Base-by-base conservation (phyloP, 805 yeast species). In the Cyberlindnera suaveolens region DNA sequence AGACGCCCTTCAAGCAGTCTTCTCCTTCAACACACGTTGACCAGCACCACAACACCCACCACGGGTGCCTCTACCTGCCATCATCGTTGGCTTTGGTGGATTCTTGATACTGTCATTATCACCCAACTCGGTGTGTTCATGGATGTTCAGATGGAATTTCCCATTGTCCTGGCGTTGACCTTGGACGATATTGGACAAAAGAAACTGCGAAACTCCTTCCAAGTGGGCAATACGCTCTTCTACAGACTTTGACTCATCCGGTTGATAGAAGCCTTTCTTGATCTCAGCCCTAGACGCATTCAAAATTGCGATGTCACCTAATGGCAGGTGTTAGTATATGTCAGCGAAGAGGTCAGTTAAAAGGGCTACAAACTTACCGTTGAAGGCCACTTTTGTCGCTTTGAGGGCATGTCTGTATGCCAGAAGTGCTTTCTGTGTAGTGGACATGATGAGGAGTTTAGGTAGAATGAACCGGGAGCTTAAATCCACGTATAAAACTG, bases 151-250 rank as follows among this genome's bases (percentile, higher is more conserved):
- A 40, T 65, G 62, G 56, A 71, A 77, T 39, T 66, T 72, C 3
- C 69, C 73, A 2, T 62, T 67, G 3, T 52, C 61, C 2, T 56
- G 62, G 52, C 65, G 72, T 47, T 65, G 68, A 7, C 95, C 98
- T 65, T 91, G 99, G 3, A 91, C 97, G n/a, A 91, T 71, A 61
- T 91, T 91, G 45, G 72, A 69, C 39, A 75, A 69, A 45, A 91
- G 67, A 49, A 89, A 82, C 34, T 62, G 59, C 1, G 90, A 78
- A n/a, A 91, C 83, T 15, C 82, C 90, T 41, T 80, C 74, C 45
- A 89, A 65, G 48, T 77, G 71, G 40, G 72, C 63, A 27, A 83
- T 63, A 44, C 80, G 71, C 44, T 77, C 72, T 6, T 70, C 73
- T 3, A 68, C 56, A 3, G 74, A 62, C 43, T 75, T 68, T 14